A percentile compares a stretch with the other conserved stretches of the same genome.
Conservation (phyloP, 352 stramenopile genomes). For the Pilasporangium apinafurcum region DNA sequence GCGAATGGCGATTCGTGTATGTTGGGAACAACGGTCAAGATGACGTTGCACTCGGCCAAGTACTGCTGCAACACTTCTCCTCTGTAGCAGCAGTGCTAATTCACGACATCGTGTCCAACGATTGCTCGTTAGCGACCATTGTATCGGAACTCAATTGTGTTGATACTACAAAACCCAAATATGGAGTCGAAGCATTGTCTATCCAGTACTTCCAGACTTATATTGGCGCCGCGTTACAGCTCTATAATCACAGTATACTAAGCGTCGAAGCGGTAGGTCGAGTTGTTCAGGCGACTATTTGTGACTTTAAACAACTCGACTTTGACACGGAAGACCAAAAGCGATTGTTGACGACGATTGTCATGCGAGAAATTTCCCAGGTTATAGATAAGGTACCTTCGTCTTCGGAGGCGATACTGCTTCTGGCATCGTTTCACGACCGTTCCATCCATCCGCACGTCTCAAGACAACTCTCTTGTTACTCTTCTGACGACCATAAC, state of each 20-base stretch:
- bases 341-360: slow-evolving; percentile 6
- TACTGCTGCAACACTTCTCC: slow-evolving; percentile 2
- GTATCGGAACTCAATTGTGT: too few species aligned
- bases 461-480: neutral
- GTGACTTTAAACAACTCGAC: slow-evolving; percentile 1
- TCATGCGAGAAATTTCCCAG: slow-evolving; percentile 6
- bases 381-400: slow-evolving; percentile 7
- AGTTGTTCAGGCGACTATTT: slow-evolving; percentile 5
- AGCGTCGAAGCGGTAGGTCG: slow-evolving; percentile 2
- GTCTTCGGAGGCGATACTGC: slow-evolving; percentile 3
- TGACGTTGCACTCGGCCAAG: slow-evolving; percentile 7
- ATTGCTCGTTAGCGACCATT: too few species aligned
- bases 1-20: slow-evolving; percentile 14
- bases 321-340: slow-evolving; percentile 8
- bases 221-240: slow-evolving; percentile 6
- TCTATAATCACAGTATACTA: slow-evolving; percentile 1
- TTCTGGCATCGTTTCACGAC: slow-evolving; percentile 8
- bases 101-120: slow-evolving; percentile 7
- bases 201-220: slow-evolving; percentile 10
- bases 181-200: neutral
- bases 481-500: neutral
- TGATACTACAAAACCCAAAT: neutral
- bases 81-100: slow-evolving; percentile 11
- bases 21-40: slow-evolving; percentile 11
- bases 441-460: neutral